Evolutionary conservation across 345 rosid genomes (phyloP).

Genomic region (Melaleuca quinquenervia): DNA sequence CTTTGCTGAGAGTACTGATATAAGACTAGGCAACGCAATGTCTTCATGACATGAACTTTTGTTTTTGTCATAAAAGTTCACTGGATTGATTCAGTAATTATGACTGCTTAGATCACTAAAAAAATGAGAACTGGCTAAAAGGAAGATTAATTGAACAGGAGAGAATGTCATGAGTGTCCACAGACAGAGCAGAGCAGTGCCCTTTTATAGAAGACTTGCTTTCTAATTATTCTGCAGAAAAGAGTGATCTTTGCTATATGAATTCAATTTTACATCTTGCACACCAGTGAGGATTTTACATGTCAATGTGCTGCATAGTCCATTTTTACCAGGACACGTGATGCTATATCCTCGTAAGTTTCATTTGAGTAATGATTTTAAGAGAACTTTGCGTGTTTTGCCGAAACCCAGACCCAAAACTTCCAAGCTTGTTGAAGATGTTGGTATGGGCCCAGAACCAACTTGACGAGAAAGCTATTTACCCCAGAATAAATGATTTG

Average conservation of each 20-base stretch:
- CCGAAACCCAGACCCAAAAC: slow-evolving; percentile 70
- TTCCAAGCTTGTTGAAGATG: slow-evolving; percentile 90
- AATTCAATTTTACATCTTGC: not conserved
- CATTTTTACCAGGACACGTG: not conserved
- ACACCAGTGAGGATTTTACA: not conserved
- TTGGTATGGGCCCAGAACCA: slow-evolving; percentile 82
- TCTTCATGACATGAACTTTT: not conserved
- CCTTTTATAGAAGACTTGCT: not conserved
- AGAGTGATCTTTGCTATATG: not conserved
- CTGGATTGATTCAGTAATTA: not conserved
- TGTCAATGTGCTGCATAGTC: not conserved
- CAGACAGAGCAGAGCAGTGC: not conserved
- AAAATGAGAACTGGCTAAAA: not conserved
- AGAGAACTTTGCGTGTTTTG: not conserved
- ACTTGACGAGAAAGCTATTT: slow-evolving; percentile 85
- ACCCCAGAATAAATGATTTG: slow-evolving; percentile 79
- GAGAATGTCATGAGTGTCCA: not conserved
- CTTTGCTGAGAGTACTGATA: not conserved
- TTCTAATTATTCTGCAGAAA: not conserved
- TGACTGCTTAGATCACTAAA: not conserved
- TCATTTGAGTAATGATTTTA: not conserved
- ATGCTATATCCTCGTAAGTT: not conserved
- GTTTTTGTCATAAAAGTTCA: not conserved
- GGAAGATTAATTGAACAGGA: not conserved
- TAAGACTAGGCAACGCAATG: not conserved